Base-by-base conservation (phyloP, 345 rosid species). In the Trapa incisa region DNA sequence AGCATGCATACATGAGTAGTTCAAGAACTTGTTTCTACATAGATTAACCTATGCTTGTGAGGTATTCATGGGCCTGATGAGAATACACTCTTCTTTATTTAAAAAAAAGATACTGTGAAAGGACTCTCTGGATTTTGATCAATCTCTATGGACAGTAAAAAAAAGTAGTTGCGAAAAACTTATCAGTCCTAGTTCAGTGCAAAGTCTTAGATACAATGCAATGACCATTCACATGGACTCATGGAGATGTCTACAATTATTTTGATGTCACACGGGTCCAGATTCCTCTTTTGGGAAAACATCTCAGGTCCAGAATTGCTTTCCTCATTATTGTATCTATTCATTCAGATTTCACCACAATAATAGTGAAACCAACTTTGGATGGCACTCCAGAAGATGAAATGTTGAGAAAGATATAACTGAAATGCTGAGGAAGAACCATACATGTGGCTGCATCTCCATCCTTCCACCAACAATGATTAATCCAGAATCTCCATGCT, bases 401-500 rank as follows among this genome's bases (percentile, higher is more conserved):
- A 8, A 35, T 58, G 16, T 9, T 32, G 6, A 32, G 15, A 4
- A 32, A 29, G 37, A 52, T 0, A 39, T 39, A 3, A 39, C 6
- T 39, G 16, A 52, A 50, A 52, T 11, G 38, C 6, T 32, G 37
- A 17, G 43, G 36, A 71, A 65, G 37, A 45, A 45, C 75, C 85
- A 80, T 87, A 91, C 99, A 89, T 91, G 91, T 54, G 89, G 87
- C 74, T 82, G 97, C 80, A 84, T 64, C 80, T 94, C 96, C 96
- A 91, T 94, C 80, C 99, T 84, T 73, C 97, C 99, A 73, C 97
- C 96, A 73, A 94, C 85, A 66, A 94, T 82, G 64, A 94, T 79
- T 77, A 94, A 75, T 68, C 99, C 96, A 0, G 84, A 69, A 81
- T 94, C 99, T 47, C 93, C 96, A 52, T 87, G 96, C 84, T 76